These are phyloP conservation scores for Yarrowia bubula DNA, from an alignment of 805 yeast species.

Conservation along the genomic window DNA sequence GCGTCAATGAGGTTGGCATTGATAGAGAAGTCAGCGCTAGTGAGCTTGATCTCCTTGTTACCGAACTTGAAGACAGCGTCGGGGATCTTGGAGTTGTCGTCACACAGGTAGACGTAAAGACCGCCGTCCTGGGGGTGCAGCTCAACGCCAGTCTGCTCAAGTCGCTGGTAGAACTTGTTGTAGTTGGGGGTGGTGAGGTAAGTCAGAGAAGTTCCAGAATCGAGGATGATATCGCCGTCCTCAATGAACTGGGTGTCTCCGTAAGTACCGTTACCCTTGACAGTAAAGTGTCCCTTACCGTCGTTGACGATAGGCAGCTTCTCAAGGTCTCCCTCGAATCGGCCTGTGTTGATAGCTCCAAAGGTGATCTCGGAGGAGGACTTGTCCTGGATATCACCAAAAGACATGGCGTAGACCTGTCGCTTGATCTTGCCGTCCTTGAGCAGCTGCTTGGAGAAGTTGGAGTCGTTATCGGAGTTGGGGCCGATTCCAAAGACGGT, in stretches of 20 bases:
- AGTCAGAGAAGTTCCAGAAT: conserved; percentile 9
- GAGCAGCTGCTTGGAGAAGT: neutral
- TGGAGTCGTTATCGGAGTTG: neutral
- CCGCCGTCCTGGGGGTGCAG: neutral
- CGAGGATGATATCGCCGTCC: neutral
- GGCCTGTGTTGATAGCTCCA: conserved; percentile 3
- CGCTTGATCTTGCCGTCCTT: neutral
- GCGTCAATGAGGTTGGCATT: neutral
- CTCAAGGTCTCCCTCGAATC: neutral
- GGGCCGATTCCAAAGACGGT: conserved; percentile 1
- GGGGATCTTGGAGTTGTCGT: neutral
- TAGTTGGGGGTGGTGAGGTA: neutral
- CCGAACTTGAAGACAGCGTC: neutral
- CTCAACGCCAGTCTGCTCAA: neutral
- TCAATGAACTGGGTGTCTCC: neutral
- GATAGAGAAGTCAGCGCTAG: neutral
- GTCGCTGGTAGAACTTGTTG: neutral
- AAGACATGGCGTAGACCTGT: conserved; percentile 5
- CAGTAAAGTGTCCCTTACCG: neutral
- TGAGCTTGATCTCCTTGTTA: neutral
- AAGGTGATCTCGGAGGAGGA: conserved; percentile 27
- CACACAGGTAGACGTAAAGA: neutral
- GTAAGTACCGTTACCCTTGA: neutral
- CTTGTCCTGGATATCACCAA: neutral
- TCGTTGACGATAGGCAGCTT: neutral